Evolutionary conservation across 2,329 filamentous ascomycete genomes (phyloP), one percentile per base, ranked within the genome.

Genomic region (Pyricularia sp.): DNA sequence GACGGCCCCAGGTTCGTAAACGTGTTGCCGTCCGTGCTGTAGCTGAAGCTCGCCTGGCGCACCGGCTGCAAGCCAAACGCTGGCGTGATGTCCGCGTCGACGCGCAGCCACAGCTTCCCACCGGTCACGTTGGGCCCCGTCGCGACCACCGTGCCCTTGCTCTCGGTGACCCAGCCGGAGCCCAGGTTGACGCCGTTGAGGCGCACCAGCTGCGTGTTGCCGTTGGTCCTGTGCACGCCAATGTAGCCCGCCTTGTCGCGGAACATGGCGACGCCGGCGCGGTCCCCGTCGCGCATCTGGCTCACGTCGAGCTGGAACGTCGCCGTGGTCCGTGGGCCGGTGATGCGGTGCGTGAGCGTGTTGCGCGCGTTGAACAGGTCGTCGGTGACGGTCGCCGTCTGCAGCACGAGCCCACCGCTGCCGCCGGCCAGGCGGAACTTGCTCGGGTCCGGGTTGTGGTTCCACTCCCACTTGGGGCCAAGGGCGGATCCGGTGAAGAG

Each of bases 391-490:
- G 81, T 84, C 1, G 82, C 83, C 1, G 85, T 83, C 31, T 74
- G 76, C 1, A 88, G 77, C 0, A 77, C 79, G 2, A 88, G 72
- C 1, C 83, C 82, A 33, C 81, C 76, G 59, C 78, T 74, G 12
- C 86, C 77, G 1, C 72, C 74, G 0, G 20, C 25, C 58, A 68
- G 50, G 59, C 31, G 20, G 72, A 76, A 88, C 10, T 80, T 82
- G 11, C 74, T 77, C 0, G 75, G 78, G 69, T 88, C 84, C 0
- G 86, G 86, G 73, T 88, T 88, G 71, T 88, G 86, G 72, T 88
- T 89, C 85, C 86, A 88, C 74, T 88, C 86, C 83, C 84, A 88
- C 2, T 81, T 76, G 0, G 79, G 78, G 7, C 77, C 74, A 0
- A 88, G 77, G 0, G 75, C 71, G 0, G 76, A 72, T 0, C 81